Percentiles rank a stretch among this genome's conserved stretches.
Evolutionary conservation across 805 yeast genomes (phyloP).

Genomic region (Debaryomyces hansenii): DNA sequence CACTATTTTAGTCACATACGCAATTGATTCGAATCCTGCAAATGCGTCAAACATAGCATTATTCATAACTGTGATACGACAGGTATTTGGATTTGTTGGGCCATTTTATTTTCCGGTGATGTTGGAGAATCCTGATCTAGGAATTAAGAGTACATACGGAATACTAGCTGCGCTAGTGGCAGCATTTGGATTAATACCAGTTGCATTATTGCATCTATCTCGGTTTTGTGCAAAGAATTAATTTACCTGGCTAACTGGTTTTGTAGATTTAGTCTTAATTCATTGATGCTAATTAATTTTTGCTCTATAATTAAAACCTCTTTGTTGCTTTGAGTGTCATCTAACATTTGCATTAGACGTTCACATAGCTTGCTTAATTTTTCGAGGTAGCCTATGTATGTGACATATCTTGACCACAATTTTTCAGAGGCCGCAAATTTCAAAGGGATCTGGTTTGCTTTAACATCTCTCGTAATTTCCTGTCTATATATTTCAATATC

Average conservation of each 20-base stretch:
- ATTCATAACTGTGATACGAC: conserved; percentile 20
- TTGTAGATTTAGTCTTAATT: conserved; percentile 4
- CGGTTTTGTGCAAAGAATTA: not conserved
- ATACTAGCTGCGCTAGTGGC: conserved; percentile 6
- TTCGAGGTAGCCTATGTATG: conserved; percentile 6
- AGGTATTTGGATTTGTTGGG: conserved; percentile 21
- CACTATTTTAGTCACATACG: conserved; percentile 20
- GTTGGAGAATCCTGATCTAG: conserved; percentile 12
- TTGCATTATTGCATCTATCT: not conserved
- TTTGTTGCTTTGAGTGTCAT: conserved; percentile 4
- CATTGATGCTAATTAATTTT: conserved; percentile 10
- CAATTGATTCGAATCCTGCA: conserved; percentile 16
- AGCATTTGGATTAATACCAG: conserved; percentile 1
- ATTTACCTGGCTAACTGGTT: conserved; percentile 2
- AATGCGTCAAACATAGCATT: conserved; percentile 19
- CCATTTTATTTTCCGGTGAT: conserved; percentile 28
- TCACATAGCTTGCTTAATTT: conserved; percentile 9
- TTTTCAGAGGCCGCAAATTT: conserved; percentile 5
- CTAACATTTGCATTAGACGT: conserved; percentile 6
- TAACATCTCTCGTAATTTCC: conserved; percentile 2
- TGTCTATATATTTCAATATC: conserved; percentile 12
- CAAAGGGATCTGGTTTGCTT: conserved; percentile 6
- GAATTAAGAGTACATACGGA: conserved; percentile 8
- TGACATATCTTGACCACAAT: conserved; percentile 11
- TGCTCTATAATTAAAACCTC: conserved; percentile 10